These are phyloP conservation scores for Chaetomiaceae sp. DNA, from an alignment of 2,329 filamentous ascomycete species.

Conservation along the genomic window DNA sequence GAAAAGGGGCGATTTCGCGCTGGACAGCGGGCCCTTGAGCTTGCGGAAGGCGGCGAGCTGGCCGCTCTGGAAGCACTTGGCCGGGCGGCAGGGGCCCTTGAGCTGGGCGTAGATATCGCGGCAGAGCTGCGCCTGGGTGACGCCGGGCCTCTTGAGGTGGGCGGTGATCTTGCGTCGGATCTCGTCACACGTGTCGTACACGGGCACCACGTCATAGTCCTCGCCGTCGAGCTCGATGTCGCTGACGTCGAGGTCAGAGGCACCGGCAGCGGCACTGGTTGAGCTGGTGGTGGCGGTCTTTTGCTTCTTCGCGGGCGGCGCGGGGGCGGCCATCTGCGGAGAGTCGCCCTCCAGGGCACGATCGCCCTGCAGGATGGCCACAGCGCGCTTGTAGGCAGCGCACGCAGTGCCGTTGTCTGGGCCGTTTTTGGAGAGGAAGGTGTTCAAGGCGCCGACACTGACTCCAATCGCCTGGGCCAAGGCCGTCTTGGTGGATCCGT, in stretches of 20 bases:
- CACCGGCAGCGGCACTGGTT: conserved; percentile 2
- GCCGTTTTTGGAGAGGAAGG: conserved; percentile 18
- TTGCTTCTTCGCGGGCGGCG: conserved; percentile 19
- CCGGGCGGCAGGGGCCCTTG: conserved; percentile 29
- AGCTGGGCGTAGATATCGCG: conserved; percentile 38
- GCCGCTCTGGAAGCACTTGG: conserved; percentile 31
- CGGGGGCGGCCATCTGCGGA: conserved; percentile 15
- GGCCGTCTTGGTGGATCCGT: conserved; percentile 23
- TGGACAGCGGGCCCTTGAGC: conserved; percentile 43
- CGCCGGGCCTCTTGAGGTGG: conserved; percentile 40
- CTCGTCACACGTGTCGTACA: conserved; percentile 56
- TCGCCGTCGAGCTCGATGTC: conserved; percentile 41
- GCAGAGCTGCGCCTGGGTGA: conserved; percentile 47
- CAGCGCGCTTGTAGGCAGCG: conserved; percentile 14
- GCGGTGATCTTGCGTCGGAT: conserved; percentile 51
- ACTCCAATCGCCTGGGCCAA: conserved; percentile 22
- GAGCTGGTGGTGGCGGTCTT: conserved; percentile 6
- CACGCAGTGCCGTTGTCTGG: conserved; percentile 12
- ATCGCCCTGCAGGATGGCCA: conserved; percentile 24
- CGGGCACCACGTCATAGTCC: conserved; percentile 37
- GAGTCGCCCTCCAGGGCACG: too few species aligned
- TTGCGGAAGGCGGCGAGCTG: conserved; percentile 45
- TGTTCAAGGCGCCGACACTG: conserved; percentile 17
- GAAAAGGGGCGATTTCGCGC: conserved; percentile 43
- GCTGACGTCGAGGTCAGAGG: conserved; percentile 23